These are phyloP conservation scores for Cyclotella cryptica DNA, from an alignment of 108 stramenopile genomes.

Conservation along the genomic window DNA sequence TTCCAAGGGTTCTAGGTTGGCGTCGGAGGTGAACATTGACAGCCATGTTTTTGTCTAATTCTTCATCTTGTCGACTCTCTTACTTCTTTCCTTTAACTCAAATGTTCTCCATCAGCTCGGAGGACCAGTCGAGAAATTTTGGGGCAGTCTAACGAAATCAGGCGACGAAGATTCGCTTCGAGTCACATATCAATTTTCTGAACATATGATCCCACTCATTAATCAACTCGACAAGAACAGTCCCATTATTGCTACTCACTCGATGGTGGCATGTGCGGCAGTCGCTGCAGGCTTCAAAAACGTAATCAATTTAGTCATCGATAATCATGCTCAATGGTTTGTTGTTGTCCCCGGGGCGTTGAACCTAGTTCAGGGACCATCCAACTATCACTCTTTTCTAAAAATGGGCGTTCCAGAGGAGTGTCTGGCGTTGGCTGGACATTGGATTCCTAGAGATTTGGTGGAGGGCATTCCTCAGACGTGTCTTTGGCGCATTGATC, in stretches of 20 bases:
- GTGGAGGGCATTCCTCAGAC: constrained; percentile 77
- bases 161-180: constrained; percentile 92
- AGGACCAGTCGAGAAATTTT: constrained; percentile 78
- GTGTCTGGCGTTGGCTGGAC: constrained; percentile 73
- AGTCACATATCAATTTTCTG: constrained; percentile 77
- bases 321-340: constrained; percentile 94
- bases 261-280: constrained; percentile 82
- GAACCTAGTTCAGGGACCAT: constrained; percentile 90
- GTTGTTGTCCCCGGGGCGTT: constrained; percentile 87
- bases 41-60: constrained; percentile 1
- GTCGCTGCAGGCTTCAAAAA: constrained; percentile 90
- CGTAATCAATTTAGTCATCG: constrained; percentile 91
- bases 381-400: constrained; percentile 86
- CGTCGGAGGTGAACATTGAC: constrained; percentile 65
- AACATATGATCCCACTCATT: constrained; percentile 82
- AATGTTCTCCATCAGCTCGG: constrained; percentile 51
- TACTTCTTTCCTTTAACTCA: neutral
- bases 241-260: constrained; percentile 91
- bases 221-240: constrained; percentile 78
- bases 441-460: constrained; percentile 88
- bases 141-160: constrained; percentile 80
- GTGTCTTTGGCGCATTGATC: constrained; percentile 67
- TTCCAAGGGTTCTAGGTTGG: constrained; percentile 76
- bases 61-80: neutral
- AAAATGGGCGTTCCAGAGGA: constrained; percentile 79